Percentiles rank a stretch among this genome's conserved stretches.
These are phyloP conservation scores for Boletus sp. DNA, from an alignment of 1,284 basidiomycete genomes.

Conservation along the genomic window DNA sequence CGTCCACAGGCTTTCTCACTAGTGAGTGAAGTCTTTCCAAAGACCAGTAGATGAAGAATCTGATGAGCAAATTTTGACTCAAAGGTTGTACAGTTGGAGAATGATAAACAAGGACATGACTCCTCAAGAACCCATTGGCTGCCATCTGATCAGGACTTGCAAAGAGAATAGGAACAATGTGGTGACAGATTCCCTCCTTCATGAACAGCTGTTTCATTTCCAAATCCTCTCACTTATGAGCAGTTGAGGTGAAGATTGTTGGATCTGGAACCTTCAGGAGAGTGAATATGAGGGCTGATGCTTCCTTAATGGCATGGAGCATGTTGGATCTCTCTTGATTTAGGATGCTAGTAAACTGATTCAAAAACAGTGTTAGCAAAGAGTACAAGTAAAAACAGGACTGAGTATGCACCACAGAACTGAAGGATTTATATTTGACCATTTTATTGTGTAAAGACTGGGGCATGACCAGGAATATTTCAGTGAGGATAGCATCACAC, in stretches of 20 bases:
- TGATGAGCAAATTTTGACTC: not conserved
- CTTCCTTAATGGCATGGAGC: slow-evolving; percentile 9
- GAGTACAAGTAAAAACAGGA: not conserved
- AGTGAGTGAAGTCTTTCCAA: slow-evolving; percentile 1
- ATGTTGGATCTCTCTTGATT: slow-evolving; percentile 14
- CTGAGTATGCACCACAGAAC: slow-evolving; percentile 2
- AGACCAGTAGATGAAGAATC: slow-evolving; percentile 6
- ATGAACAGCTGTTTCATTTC: not conserved
- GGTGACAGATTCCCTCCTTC: not conserved
- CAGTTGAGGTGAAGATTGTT: not conserved
- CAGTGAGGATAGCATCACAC: not conserved
- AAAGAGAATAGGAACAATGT: slow-evolving; percentile 1
- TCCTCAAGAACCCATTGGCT: not conserved
- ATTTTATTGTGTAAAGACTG: not conserved
- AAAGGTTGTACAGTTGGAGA: not conserved
- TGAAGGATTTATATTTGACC: not conserved
- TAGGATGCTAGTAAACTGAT: slow-evolving; percentile 1
- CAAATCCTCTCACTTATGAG: not conserved
- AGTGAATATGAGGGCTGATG: not conserved
- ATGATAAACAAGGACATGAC: not conserved
- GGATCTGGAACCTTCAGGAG: not conserved
- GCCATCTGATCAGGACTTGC: not conserved
- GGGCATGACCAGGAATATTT: not conserved
- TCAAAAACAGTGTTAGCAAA: not conserved
- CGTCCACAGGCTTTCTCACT: slow-evolving; percentile 1